Conservation (phyloP, 148 eudicot species). For the Heliosperma pusillum region DNA sequence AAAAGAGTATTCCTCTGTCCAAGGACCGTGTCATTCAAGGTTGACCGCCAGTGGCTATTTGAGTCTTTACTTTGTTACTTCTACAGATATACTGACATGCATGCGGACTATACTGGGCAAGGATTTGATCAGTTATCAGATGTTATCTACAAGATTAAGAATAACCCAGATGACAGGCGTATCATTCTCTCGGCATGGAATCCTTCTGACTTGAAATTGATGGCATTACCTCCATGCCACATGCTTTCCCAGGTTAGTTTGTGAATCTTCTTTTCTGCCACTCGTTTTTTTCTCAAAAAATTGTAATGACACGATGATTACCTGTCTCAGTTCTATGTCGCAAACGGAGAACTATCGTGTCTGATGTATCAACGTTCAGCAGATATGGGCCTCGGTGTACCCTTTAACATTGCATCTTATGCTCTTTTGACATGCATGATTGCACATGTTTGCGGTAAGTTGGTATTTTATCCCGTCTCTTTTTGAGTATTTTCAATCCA, state of each 20-base stretch:
- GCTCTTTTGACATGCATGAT: constrained; percentile 88
- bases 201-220: constrained; percentile 75
- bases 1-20: neutral
- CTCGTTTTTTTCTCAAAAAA: neutral
- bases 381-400: constrained; percentile 96
- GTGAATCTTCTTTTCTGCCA: neutral
- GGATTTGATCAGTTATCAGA: constrained; percentile 87
- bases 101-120: constrained; percentile 87
- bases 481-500: neutral
- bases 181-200: constrained; percentile 97
- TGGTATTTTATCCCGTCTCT: neutral
- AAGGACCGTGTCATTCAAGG: neutral
- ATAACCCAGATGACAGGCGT: constrained; percentile 84
- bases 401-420: constrained; percentile 93
- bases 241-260: constrained; percentile 73
- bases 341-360: constrained; percentile 87
- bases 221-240: constrained; percentile 98
- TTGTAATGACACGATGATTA: neutral
- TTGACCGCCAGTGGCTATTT: neutral
- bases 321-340: constrained; percentile 69
- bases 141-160: constrained; percentile 80
- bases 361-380: constrained; percentile 99
- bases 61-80: constrained; percentile 6
- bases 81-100: constrained; percentile 78
- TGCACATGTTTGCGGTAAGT: constrained; percentile 94